Conservation (phyloP, 2,329 filamentous ascomycete species). For the Sordariomycetes sp. region DNA sequence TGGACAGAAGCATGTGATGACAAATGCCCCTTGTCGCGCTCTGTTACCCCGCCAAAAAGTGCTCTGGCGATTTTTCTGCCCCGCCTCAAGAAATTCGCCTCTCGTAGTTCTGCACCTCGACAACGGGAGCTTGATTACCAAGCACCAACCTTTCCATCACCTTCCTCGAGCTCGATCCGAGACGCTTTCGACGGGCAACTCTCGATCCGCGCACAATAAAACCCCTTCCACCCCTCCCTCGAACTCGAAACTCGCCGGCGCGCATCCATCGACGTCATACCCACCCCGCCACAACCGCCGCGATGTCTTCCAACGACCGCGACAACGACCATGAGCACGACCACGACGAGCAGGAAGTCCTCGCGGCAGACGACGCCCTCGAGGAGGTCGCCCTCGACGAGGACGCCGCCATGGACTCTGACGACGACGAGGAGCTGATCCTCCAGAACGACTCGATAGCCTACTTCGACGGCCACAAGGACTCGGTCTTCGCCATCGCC, state of each 20-base stretch:
- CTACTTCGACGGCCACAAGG: constrained; percentile 82
- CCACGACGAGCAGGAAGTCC: constrained; percentile 6
- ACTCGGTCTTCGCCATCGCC: constrained; percentile 90
- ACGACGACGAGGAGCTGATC: constrained; percentile 62
- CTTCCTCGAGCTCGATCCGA: not conserved
- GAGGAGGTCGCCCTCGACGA: constrained; percentile 32
- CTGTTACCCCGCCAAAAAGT: not conserved
- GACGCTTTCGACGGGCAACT: not conserved
- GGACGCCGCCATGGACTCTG: constrained; percentile 74
- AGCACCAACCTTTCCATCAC: not conserved
- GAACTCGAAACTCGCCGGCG: not conserved
- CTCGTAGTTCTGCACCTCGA: not conserved
- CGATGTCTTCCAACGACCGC: not conserved
- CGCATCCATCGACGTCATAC: not conserved
- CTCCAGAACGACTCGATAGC: constrained; percentile 88
- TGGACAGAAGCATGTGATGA: not conserved
- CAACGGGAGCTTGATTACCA: not conserved
- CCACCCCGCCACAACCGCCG: not conserved
- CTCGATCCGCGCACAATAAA: not conserved
- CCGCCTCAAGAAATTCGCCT: not conserved
- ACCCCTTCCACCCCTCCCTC: not conserved
- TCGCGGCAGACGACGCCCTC: constrained; percentile 9
- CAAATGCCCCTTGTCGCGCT: not conserved
- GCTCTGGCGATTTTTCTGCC: not conserved
- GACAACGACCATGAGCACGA: constrained; percentile 2